Evolutionary conservation across 2,329 filamentous ascomycete genomes (phyloP).

Genomic region (Penicillium sp.): DNA sequence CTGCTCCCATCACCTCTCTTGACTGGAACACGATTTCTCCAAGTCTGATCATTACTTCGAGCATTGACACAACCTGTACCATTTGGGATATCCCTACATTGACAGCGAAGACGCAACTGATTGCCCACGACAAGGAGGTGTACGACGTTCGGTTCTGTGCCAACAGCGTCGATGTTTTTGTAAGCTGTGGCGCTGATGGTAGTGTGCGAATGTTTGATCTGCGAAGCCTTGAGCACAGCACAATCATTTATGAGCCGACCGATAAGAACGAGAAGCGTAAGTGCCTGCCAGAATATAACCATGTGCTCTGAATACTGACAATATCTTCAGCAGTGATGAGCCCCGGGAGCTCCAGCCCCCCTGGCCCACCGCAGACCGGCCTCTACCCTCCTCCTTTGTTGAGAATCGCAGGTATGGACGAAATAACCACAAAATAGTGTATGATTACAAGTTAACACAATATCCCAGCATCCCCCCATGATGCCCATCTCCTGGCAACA

Average conservation of each 20-base stretch:
- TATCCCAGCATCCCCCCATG: constrained; percentile 75
- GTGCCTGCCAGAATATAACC: constrained; percentile 13
- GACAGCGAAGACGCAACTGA: constrained; percentile 95
- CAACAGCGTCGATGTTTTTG: constrained; percentile 97
- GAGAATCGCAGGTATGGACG: constrained; percentile 42
- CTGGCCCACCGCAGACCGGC: constrained; percentile 58
- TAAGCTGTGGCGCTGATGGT: constrained; percentile 94
- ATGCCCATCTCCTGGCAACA: constrained; percentile 92
- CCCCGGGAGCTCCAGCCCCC: constrained; percentile 63
- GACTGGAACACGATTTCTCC: constrained; percentile 98
- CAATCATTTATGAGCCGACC: constrained; percentile 97
- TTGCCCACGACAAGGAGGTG: constrained; percentile 98
- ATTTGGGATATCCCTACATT: constrained; percentile 99
- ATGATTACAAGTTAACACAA: constrained; percentile 12
- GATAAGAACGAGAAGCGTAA: constrained; percentile 72
- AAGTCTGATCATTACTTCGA: constrained; percentile 96
- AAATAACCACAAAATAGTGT: neutral
- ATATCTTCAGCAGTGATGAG: constrained; percentile 41
- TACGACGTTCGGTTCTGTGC: constrained; percentile 98
- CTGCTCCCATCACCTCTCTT: constrained; percentile 88
- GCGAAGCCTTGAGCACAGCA: constrained; percentile 92
- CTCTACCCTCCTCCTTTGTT: constrained; percentile 59
- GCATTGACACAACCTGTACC: constrained; percentile 97
- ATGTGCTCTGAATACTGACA: constrained; percentile 8
- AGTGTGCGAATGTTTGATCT: constrained; percentile 99